Evolutionary conservation across 1,139 yeast genomes (phyloP).

Genomic region (Suhomyces wounanorum): DNA sequence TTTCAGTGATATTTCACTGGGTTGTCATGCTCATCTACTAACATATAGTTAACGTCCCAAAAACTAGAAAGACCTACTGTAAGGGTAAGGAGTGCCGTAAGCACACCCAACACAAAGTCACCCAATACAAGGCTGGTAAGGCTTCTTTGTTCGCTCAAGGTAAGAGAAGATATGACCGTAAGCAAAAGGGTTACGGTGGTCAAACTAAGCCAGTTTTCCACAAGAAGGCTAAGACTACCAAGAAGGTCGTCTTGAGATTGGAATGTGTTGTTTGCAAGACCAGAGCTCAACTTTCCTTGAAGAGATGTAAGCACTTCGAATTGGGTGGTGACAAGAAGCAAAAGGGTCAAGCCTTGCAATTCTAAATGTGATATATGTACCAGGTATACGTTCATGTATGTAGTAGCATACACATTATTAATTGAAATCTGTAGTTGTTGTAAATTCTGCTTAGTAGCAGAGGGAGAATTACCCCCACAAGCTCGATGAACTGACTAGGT

Average conservation of each 20-base stretch:
- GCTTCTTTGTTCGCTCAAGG: slow-evolving; percentile 99
- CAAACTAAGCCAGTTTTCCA: slow-evolving; percentile 99
- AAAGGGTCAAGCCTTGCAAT: slow-evolving; percentile 98
- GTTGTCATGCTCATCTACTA: slow-evolving; percentile 23
- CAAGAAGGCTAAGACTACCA: slow-evolving; percentile 99
- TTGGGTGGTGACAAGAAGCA: slow-evolving; percentile 99
- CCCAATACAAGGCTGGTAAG: slow-evolving; percentile 99
- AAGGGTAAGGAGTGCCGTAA: slow-evolving; percentile 98
- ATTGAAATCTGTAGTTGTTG: not conserved
- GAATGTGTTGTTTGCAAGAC: slow-evolving; percentile 99
- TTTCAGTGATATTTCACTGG: not conserved
- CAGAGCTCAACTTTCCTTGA: slow-evolving; percentile 95
- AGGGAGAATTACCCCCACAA: too few relatives aligned
- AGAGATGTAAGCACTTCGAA: slow-evolving; percentile 99
- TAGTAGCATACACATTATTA: slow-evolving; percentile 12
- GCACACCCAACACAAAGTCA: slow-evolving; percentile 99
- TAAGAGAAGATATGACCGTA: slow-evolving; percentile 99
- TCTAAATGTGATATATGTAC: slow-evolving; percentile 45
- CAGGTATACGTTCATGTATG: slow-evolving; percentile 12
- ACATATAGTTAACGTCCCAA: slow-evolving; percentile 96
- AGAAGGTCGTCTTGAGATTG: slow-evolving; percentile 98
- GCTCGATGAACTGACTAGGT: too few relatives aligned
- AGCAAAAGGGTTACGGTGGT: slow-evolving; percentile 99
- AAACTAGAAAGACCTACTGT: slow-evolving; percentile 99
- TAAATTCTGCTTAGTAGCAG: too few relatives aligned